Conservation (phyloP, 164 flowering plant genomes). For the Hamamelis virginiana region DNA sequence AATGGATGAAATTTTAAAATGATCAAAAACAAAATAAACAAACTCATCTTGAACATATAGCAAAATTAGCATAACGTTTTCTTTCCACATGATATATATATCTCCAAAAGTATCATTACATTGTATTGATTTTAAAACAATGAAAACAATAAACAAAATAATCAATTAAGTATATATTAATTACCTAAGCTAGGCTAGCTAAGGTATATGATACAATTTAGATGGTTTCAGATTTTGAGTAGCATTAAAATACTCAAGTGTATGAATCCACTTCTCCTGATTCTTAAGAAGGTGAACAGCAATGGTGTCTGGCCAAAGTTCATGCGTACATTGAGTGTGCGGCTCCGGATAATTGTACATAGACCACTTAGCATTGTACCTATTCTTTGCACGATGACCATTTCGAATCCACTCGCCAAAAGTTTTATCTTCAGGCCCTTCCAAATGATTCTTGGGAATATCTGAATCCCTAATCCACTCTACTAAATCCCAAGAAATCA, state of each 20-base stretch:
- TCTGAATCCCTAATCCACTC: conserved; percentile 66
- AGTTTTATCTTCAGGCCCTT: conserved; percentile 76
- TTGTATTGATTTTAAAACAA: too few species aligned
- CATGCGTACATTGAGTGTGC: conserved; percentile 60
- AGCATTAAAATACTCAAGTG: conserved; percentile 64
- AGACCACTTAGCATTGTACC: conserved; percentile 76
- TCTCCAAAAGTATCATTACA: too few species aligned
- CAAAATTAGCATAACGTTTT: too few species aligned
- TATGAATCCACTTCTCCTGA: conserved; percentile 65
- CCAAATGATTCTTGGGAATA: conserved; percentile 47
- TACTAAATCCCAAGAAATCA: conserved; percentile 82
- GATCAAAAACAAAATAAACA: too few species aligned
- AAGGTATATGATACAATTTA: conserved; percentile 67
- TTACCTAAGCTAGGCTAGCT: too few species aligned
- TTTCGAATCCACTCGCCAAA: conserved; percentile 68
- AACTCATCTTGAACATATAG: too few species aligned
- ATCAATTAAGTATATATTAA: too few species aligned
- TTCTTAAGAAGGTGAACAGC: conserved; percentile 72
- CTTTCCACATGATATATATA: too few species aligned
- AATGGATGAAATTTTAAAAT: too few species aligned
- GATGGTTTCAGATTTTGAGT: conserved; percentile 63
- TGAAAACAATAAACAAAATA: too few species aligned
- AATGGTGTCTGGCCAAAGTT: conserved; percentile 70
- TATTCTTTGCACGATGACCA: conserved; percentile 56
- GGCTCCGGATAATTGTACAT: conserved; percentile 75